Base-by-base conservation (phyloP, 352 stramenopile genomes). In the Peronospora farinosa region DNA sequence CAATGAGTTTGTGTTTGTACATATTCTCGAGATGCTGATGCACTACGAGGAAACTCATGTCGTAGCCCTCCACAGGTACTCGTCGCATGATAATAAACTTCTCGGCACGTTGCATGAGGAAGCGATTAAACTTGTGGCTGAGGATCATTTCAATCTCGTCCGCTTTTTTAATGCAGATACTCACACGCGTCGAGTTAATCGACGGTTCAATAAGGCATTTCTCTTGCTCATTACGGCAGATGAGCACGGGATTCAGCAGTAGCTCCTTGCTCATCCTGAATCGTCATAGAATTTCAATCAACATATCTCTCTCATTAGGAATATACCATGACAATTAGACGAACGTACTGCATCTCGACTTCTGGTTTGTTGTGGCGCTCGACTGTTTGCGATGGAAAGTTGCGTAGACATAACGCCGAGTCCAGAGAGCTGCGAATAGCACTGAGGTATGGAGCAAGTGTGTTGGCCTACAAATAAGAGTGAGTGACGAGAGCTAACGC, bases 361-460 rank as follows among this genome's bases (percentile, higher is more conserved):
- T 98, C 93, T 7, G 93, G 93, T 54, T 98, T 98, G 76, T 98
- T 98, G 72, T 98, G 93, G 51, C 93, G 82, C 74, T 98, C 93
- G 39, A 98, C 88, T 16, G 88, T 84, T 58, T 97, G 90, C 48
- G 92, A 98, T n/a, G 93, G 91, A 60, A 98, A 98, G 65, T 98
- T 98, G 57, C 91, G 81, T 47, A 98, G 64, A 63, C 91, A 97
- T 35, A 97, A 62, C 47, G 88, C 85, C 37, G 82, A 85, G 62
- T 96, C 88, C 55, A 98, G 77, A 38, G 93, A 97, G 52, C 86
- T 80, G 52, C 88, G 82, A 61, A 98, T 96, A 40, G 84, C 75
- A 57, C 88, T 84, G 25, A 98, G 70, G 67, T 98, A 98, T 41
- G 92, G 87, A 42, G 88, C 86, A 35, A 95, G 78, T 13, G 85